Evolutionary conservation across 2,329 filamentous ascomycete genomes (phyloP).

Genomic region (Colletotrichum euphorbiae): DNA sequence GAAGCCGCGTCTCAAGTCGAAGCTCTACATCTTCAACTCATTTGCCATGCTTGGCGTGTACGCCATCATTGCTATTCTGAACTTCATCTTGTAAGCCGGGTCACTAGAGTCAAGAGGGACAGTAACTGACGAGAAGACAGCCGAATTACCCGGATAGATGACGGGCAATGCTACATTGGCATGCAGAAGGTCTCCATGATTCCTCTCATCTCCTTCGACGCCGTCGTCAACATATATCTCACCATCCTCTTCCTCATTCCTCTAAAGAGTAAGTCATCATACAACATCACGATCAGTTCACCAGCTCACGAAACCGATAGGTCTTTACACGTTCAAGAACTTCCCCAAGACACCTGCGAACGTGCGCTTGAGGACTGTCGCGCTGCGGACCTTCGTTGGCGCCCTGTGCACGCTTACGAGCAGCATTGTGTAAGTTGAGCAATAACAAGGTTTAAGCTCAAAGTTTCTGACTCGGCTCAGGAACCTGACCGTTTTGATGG

Average conservation of each 20-base stretch:
- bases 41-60: conserved; percentile 65
- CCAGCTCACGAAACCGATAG: conserved; percentile 47
- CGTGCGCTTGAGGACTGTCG: conserved; percentile 61
- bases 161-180: conserved; percentile 70
- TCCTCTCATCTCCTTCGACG: conserved; percentile 70
- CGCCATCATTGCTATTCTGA: conserved; percentile 63
- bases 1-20: conserved; percentile 65
- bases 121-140: conserved; percentile 46
- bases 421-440: conserved; percentile 63
- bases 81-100: conserved; percentile 69
- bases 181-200: conserved; percentile 70
- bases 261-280: conserved; percentile 59
- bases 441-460: conserved; percentile 12
- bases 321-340: conserved; percentile 66
- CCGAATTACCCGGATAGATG: conserved; percentile 66
- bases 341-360: conserved; percentile 55
- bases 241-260: conserved; percentile 73
- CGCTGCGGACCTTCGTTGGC: conserved; percentile 70
- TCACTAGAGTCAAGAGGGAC: neutral
- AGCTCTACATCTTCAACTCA: conserved; percentile 71
- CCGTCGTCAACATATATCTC: conserved; percentile 71
- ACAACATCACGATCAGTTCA: neutral
- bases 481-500: conserved; percentile 69
- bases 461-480: conserved; percentile 47
- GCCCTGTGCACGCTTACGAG: conserved; percentile 67